These are phyloP conservation scores for Lippia alba DNA, from an alignment of 305 asterid species.

Conservation along the genomic window DNA sequence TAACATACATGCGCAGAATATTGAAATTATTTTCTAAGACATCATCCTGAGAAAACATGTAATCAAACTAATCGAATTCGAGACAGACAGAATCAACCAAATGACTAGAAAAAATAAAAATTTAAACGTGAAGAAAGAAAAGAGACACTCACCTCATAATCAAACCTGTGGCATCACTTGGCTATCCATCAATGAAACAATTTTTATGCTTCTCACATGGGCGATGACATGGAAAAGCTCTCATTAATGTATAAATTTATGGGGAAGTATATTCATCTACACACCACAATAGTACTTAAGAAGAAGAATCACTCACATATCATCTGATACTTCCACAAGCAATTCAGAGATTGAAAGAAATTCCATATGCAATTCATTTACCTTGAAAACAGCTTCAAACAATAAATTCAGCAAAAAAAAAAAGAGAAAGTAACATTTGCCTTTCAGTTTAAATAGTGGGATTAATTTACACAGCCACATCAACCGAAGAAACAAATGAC, in stretches of 20 bases:
- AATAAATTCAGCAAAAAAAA: conserved; percentile 38
- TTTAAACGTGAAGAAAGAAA: conserved; percentile 2
- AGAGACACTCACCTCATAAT: conserved; percentile 76
- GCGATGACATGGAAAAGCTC: conserved; percentile 33
- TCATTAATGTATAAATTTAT: neutral
- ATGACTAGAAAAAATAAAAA: neutral
- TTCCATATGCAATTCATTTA: conserved; percentile 89
- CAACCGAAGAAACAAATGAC: conserved; percentile 12
- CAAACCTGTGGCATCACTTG: conserved; percentile 66
- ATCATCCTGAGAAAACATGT: conserved; percentile 60
- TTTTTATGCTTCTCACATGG: conserved; percentile 45
- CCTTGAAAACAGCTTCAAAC: conserved; percentile 72
- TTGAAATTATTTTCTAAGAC: conserved; percentile 81
- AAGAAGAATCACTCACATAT: conserved; percentile 69
- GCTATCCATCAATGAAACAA: conserved; percentile 40
- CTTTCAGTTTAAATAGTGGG: neutral
- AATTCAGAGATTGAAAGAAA: conserved; percentile 85
- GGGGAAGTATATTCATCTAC: no score
- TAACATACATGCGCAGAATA: conserved; percentile 82
- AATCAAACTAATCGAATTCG: neutral
- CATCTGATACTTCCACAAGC: conserved; percentile 93
- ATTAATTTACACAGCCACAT: conserved; percentile 21
- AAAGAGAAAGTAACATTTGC: neutral
- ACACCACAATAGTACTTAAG: neutral
- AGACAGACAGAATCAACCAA: neutral